phyloP scores from a whole-genome alignment of 2,329 filamentous ascomycete genomes.

The Aspergillaceae sp. region DNA sequence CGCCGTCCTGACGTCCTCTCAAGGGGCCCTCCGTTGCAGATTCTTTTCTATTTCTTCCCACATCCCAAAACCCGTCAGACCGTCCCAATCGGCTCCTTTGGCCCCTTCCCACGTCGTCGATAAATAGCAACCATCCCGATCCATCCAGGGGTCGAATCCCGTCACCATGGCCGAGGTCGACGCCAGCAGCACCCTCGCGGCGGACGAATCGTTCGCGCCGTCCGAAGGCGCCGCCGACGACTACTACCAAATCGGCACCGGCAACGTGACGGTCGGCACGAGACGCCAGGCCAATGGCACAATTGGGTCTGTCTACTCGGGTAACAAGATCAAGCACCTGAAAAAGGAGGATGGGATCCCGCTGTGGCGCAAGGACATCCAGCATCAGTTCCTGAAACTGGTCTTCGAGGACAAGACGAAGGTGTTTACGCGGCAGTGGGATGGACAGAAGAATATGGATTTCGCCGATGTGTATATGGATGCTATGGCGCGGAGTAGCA shows the following conservation, averaged over 20 bases:
- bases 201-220: conserved; percentile 29
- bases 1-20: too few species aligned
- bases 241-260: conserved; percentile 26
- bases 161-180: conserved; percentile 29
- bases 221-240: conserved; percentile 31
- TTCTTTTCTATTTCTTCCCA: too few species aligned
- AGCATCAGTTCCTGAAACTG: conserved; percentile 54
- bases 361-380: conserved; percentile 59
- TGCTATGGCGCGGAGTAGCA: conserved; percentile 96
- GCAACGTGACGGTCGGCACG: conserved; percentile 39
- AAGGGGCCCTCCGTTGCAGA: too few species aligned
- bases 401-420: conserved; percentile 53
- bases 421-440: conserved; percentile 89
- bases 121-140: too few species aligned
- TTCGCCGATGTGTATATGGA: conserved; percentile 98
- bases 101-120: too few species aligned
- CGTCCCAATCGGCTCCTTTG: not conserved
- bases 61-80: not conserved
- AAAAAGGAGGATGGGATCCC: conserved; percentile 61
- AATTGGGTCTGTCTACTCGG: conserved; percentile 58
- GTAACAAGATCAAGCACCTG: conserved; percentile 58
- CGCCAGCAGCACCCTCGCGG: conserved; percentile 10
- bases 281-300: conserved; percentile 57
- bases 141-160: not conserved
- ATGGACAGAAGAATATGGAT: conserved; percentile 60